Evolutionary conservation across 1,284 basidiomycete genomes (phyloP).

Genomic region (Termitomyces sp.): DNA sequence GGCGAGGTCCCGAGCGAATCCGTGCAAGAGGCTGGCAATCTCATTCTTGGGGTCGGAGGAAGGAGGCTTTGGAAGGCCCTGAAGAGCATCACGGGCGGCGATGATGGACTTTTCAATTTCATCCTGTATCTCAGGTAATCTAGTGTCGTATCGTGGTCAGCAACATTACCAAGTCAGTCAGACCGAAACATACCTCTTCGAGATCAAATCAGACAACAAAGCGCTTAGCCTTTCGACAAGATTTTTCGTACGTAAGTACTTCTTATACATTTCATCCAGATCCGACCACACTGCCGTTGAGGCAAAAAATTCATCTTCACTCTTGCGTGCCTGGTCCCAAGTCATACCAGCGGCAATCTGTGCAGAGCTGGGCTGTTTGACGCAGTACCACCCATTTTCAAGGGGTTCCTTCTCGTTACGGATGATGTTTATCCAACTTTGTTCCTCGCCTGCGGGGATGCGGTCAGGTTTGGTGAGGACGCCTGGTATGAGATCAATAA

Average conservation of each 20-base stretch:
- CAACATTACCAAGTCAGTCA: neutral
- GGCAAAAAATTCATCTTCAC: slow-evolving; percentile 68
- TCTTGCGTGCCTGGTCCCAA: slow-evolving; percentile 52
- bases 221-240: slow-evolving; percentile 51
- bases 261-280: slow-evolving; percentile 44
- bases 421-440: slow-evolving; percentile 54
- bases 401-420: slow-evolving; percentile 52
- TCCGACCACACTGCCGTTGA: slow-evolving; percentile 51
- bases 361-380: slow-evolving; percentile 63
- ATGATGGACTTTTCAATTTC: slow-evolving; percentile 43
- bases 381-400: slow-evolving; percentile 66
- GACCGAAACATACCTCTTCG: slow-evolving; percentile 39
- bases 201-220: slow-evolving; percentile 54
- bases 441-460: slow-evolving; percentile 59
- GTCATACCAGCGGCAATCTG: slow-evolving; percentile 52
- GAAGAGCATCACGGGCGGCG: slow-evolving; percentile 33
- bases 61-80: slow-evolving; percentile 45
- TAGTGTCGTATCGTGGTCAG: slow-evolving; percentile 22
- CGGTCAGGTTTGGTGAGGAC: slow-evolving; percentile 81
- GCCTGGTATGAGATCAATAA: slow-evolving; percentile 35
- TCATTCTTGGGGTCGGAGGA: slow-evolving; percentile 53
- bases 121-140: slow-evolving; percentile 57
- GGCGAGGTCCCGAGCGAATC: slow-evolving; percentile 42
- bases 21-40: slow-evolving; percentile 42
- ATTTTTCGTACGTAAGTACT: slow-evolving; percentile 49